These are phyloP conservation scores for Trichoderma virens DNA, from an alignment of 495 filamentous ascomycete species.

Conservation along the genomic window DNA sequence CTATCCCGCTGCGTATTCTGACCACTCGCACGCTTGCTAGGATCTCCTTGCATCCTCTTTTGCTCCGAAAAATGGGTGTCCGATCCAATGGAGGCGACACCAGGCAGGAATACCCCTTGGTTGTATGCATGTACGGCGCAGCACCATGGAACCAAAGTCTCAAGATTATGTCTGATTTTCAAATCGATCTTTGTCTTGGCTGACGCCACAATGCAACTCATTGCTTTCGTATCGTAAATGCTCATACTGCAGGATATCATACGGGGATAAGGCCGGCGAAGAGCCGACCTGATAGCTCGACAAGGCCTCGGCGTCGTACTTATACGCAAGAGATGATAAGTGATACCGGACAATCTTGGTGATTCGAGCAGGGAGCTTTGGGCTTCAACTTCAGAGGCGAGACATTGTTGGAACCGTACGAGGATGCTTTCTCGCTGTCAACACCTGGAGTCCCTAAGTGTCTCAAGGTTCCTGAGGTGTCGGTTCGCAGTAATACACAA, in stretches of 20 bases:
- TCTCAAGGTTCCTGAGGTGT: not conserved
- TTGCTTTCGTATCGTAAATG: not conserved
- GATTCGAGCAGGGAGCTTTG: not conserved
- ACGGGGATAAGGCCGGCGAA: not conserved
- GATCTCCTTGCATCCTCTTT: not conserved
- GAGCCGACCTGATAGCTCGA: not conserved
- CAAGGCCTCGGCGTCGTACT: not conserved
- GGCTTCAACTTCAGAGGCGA: not conserved
- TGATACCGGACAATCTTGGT: not conserved
- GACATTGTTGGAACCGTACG: not conserved
- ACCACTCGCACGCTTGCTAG: not conserved
- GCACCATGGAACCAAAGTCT: not conserved
- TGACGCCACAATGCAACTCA: not conserved
- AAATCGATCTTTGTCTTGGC: not conserved
- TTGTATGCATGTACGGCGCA: not conserved
- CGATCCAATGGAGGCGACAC: not conserved
- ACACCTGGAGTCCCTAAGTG: not conserved
- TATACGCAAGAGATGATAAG: not conserved
- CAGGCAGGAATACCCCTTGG: not conserved
- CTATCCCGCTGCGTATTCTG: not conserved
- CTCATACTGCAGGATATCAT: not conserved
- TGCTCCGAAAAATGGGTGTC: not conserved
- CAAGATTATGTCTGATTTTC: not conserved
- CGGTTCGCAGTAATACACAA: not conserved
- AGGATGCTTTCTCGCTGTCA: too few species aligned